Conservation (phyloP, 805 yeast genomes). For the Pichia thaimueangensis region DNA sequence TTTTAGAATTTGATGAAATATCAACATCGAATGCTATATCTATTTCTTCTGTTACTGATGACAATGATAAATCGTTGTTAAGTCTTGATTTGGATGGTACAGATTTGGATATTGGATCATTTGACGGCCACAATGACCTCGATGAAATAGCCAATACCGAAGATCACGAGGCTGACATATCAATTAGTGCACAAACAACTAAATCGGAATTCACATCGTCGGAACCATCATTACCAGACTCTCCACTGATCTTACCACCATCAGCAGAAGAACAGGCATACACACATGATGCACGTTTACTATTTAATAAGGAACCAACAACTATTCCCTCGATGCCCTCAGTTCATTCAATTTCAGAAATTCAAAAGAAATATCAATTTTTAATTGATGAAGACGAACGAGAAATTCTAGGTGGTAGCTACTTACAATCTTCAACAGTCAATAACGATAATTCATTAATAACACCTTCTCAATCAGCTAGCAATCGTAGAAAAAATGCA, state of each 20-base stretch:
- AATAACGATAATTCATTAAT: neutral
- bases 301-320: constrained; percentile 12
- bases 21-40: neutral
- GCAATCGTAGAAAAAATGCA: neutral
- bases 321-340: constrained; percentile 10
- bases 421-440: neutral
- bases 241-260: constrained; percentile 8
- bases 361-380: constrained; percentile 14
- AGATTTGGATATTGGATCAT: neutral
- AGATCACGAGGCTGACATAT: neutral
- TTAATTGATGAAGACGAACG: constrained; percentile 21
- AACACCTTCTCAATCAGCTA: neutral
- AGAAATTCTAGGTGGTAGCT: constrained; percentile 9
- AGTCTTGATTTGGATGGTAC: neutral
- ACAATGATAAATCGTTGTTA: neutral
- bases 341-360: constrained; percentile 13
- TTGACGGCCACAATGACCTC: neutral
- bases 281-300: constrained; percentile 12
- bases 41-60: neutral
- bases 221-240: neutral
- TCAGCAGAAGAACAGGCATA: constrained; percentile 9
- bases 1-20: neutral
- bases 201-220: neutral
- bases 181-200: neutral
- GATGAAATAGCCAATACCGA: neutral